A percentile compares a stretch with the other conserved stretches of the same genome.
phyloP scores from a whole-genome alignment of 148 eudicot species.

The Camellia sinensis region DNA sequence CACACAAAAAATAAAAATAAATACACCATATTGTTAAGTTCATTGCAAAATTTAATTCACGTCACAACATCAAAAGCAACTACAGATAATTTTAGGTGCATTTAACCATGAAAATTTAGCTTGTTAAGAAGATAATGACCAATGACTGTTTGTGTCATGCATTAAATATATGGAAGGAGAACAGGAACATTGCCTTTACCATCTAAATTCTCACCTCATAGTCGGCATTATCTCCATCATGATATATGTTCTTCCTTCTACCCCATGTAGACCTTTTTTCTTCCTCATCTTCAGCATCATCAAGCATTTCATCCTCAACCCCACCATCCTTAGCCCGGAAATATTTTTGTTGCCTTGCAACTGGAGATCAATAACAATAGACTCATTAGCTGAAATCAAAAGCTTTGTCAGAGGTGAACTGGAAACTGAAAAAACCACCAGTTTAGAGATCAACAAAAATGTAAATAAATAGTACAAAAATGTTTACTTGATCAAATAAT shows the following conservation, averaged over 20 bases:
- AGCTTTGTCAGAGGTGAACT: not conserved
- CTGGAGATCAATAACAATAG: constrained; percentile 34
- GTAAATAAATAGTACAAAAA: not conserved
- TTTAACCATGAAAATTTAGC: not conserved
- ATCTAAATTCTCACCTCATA: constrained; percentile 42
- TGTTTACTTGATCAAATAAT: not conserved
- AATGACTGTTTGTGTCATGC: not conserved
- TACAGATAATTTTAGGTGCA: not conserved
- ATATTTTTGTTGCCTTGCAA: constrained; percentile 53
- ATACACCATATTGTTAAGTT: not conserved
- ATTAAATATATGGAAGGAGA: not conserved
- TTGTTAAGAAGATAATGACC: constrained; percentile 9
- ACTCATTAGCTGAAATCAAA: not conserved
- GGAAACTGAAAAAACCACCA: not conserved
- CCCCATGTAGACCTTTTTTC: constrained; percentile 49
- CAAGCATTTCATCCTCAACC: constrained; percentile 66
- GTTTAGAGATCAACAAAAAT: not conserved
- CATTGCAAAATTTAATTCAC: not conserved
- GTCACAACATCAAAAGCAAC: not conserved
- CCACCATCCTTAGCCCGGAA: constrained; percentile 57
- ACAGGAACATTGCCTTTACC: not conserved
- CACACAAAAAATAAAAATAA: not conserved
- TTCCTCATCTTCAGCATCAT: constrained; percentile 68
- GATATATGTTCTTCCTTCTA: constrained; percentile 31
- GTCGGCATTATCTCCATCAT: constrained; percentile 48